Evolutionary conservation across 1,284 basidiomycete genomes (phyloP), one percentile per base, ranked within the genome.

Genomic region (Chondrostereum purpureum): DNA sequence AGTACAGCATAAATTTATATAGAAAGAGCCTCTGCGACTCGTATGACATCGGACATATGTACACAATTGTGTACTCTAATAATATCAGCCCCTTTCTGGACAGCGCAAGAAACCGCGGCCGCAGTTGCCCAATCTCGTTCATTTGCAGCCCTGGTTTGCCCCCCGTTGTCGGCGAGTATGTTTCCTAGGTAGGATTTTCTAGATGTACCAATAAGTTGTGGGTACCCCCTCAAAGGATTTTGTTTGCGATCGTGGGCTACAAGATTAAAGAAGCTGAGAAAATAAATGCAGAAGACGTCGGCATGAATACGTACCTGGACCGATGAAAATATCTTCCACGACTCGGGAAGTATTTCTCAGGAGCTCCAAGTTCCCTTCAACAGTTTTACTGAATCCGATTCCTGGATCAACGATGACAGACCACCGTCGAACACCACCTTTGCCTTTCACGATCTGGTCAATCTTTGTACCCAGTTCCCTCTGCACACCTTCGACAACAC

Each of bases 401-500:
- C 96, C 95, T 0, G 95, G 92, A 65, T 98, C 96, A 11, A 90
- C 73, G 43, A 98, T 77, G 46, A 98, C 81, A 53, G 92, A 78
- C 95, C 95, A 99, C 22, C 91, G 66, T 44, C 88, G 74, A 3
- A 99, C 68, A 5, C 93, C 92, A 2, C 83, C 83, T 17, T 63
- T 68, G 0, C 85, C 84, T 12, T 72, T 70, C n/a, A 95, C 72
- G 11, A 92, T 84, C 1, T 60, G 57, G 3, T 80, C 69, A 0
- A 96, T 78, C 53, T 83, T 83, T 23, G 64, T 64, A 0, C 80
- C 83, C 1, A 99, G 73, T 62, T 99, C 96, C 0, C 65, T 56
- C 3, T 77, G 68, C 0, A 98, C 82, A 14, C 82, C 90, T 20
- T 75, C 69, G 1, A 95, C 55, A 0, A 94, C 79, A 0, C 78